Conservation (phyloP, 169 alveolate genomes). For the Eimeria necatrix region DNA sequence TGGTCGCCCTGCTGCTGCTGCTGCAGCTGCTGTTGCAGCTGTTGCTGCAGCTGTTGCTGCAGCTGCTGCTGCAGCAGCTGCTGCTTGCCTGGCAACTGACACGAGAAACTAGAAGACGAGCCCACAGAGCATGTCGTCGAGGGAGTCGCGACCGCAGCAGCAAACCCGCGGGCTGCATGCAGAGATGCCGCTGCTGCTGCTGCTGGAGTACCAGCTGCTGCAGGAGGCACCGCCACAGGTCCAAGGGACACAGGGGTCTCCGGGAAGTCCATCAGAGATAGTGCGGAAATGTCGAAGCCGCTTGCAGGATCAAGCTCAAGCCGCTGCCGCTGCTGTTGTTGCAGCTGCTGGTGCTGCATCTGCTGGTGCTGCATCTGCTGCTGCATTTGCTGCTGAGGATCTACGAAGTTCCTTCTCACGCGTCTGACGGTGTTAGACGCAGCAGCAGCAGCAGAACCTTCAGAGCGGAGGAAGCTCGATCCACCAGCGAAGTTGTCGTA, state of each 20-base stretch:
- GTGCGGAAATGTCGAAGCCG: background rate
- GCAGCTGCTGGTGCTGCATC: background rate
- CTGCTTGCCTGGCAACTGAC: background rate
- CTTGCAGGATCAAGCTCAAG: background rate
- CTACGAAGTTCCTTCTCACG: background rate
- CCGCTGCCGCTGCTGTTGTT: slow-evolving; percentile 7
- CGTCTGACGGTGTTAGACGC: background rate
- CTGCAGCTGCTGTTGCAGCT: background rate
- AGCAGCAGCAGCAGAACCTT: background rate
- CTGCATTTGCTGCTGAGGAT: background rate
- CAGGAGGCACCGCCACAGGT: background rate
- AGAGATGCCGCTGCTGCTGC: slow-evolving; percentile 8
- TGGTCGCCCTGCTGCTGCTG: background rate
- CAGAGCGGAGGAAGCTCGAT: slow-evolving; percentile 7
- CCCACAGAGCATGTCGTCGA: slow-evolving; percentile 4
- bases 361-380: background rate
- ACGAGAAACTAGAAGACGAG: background rate
- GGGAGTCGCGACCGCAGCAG: slow-evolving; percentile 31
- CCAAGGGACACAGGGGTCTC: background rate
- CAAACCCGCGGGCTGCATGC: background rate
- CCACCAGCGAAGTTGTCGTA: background rate
- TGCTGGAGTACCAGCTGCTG: background rate
- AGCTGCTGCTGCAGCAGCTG: background rate
- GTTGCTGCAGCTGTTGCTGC: background rate
- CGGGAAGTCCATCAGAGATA: background rate